These are phyloP conservation scores for Aspergillus aculeatinus DNA, from an alignment of 2,329 filamentous ascomycete genomes.

Conservation along the genomic window DNA sequence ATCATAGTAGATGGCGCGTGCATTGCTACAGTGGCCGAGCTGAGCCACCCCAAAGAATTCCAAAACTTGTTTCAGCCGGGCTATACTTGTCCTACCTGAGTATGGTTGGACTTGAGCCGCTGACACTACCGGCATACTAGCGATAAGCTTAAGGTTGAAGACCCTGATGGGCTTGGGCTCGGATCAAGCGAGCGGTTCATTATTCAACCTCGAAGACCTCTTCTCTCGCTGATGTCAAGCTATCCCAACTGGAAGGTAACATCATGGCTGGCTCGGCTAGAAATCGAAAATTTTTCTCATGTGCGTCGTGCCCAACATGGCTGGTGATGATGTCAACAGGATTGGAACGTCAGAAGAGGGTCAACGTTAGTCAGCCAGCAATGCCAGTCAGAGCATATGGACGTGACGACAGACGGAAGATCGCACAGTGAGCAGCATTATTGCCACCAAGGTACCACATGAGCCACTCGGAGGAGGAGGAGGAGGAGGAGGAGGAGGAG, in stretches of 20 bases:
- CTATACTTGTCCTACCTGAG: background rate
- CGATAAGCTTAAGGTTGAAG: slow-evolving; percentile 6
- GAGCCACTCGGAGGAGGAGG: background rate
- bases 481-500: background rate
- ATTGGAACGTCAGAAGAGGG: background rate
- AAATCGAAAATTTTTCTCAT: background rate
- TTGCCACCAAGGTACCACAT: slow-evolving; percentile 3
- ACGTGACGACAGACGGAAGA: slow-evolving; percentile 6
- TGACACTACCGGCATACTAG: slow-evolving; percentile 2
- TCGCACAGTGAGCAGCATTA: background rate
- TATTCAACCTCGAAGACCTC: background rate
- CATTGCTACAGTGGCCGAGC: background rate
- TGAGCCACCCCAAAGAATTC: background rate
- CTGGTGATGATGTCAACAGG: slow-evolving; percentile 6
- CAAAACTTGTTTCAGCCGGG: slow-evolving; percentile 2
- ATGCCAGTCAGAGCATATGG: background rate
- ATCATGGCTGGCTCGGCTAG: background rate
- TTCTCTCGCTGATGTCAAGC: background rate
- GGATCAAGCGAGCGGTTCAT: background rate
- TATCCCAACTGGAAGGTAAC: background rate
- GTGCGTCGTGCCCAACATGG: background rate
- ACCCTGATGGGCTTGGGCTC: background rate
- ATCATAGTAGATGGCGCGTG: background rate
- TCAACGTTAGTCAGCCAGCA: slow-evolving; percentile 3
- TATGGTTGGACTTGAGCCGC: background rate